Evolutionary conservation across 345 rosid species (phyloP), one percentile per base, ranked within the genome.

Genomic region (Geranium brycei): DNA sequence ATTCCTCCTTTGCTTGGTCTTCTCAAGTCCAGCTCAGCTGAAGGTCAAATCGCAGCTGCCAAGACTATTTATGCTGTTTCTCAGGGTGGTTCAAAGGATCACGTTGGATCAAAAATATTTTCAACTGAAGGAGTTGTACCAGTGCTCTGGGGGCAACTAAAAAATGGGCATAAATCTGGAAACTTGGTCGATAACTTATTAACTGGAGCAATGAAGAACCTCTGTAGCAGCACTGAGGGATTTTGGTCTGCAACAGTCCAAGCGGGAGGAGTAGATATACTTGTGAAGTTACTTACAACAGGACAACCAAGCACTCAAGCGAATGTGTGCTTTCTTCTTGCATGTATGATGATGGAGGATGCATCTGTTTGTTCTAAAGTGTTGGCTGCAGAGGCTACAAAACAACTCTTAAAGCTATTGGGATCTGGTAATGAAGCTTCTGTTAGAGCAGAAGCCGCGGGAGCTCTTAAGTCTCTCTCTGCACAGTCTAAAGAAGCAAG

Each of bases 61-160:
- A 91, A 95, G 73, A 95, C 97, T 59, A 82, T 95, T 64, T 84
- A 81, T 77, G 96, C 99, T 51, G 99, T 95, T 73, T 95, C 97
- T 72, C 97, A 88, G 79, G 97, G 85, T 62, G 99, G 99, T 59
- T 83, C 85, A 17, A 91, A 81, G 81, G 99, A 95, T 79, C 95
- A 95, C 67, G 95, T 95, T 79, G 99, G 99, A 67, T 95, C 96
- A 12, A 95, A 95, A 66, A 95, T 95, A 59, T 95, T 95, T 81
- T 95, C 99, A 64, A 95, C 99, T 4, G 99, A 95, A 85, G 99
- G 96, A 74, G 99, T 95, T 70, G 97, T 95, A 68, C 99, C 97
- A 1, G 93, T 74, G 71, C 83, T 91, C 17, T 95, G 99, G 97
- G 88, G 83, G 75, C 88, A 84, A 75, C 82, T 88, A 68, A 76